These are phyloP conservation scores for Collybia sordida DNA, from an alignment of 768 basidiomycete genomes.

Conservation along the genomic window DNA sequence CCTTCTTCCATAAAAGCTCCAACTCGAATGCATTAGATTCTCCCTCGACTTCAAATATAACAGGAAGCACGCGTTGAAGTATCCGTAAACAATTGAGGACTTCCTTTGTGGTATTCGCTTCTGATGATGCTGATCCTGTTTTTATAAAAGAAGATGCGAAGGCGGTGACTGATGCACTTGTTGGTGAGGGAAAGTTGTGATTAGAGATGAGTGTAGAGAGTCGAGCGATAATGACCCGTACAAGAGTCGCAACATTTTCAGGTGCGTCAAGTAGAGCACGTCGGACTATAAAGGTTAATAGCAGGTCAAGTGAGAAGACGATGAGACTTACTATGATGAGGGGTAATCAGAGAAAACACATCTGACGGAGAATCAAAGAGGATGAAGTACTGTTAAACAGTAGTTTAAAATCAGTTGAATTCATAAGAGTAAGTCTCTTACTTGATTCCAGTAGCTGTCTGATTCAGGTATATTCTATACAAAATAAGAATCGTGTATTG, in stretches of 20 bases:
- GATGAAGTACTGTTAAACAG: conserved; percentile 60
- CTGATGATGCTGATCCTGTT: conserved; percentile 43
- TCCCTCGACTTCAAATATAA: conserved; percentile 80
- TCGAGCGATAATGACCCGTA: conserved; percentile 65
- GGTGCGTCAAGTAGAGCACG: conserved; percentile 80
- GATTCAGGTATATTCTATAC: conserved; percentile 67
- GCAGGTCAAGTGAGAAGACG: conserved; percentile 7
- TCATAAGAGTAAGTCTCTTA: conserved; percentile 28
- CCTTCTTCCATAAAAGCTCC: conserved; percentile 81
- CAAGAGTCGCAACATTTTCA: conserved; percentile 82
- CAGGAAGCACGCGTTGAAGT: conserved; percentile 84
- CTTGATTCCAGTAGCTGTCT: conserved; percentile 92
- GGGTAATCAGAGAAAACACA: conserved; percentile 85
- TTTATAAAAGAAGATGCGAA: conserved; percentile 75
- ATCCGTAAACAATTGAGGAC: conserved; percentile 92
- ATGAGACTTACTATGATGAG: conserved; percentile 71
- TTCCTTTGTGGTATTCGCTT: conserved; percentile 77
- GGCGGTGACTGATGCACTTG: conserved; percentile 56
- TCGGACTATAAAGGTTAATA: conserved; percentile 53
- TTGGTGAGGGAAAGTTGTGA: conserved; percentile 73
- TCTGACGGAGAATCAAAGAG: conserved; percentile 90
- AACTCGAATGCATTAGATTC: conserved; percentile 73
- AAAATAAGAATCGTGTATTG: conserved; percentile 3
- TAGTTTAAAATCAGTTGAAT: neutral
- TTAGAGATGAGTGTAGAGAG: conserved; percentile 76